These are phyloP conservation scores for Phytophthora nicotianae DNA, from an alignment of 352 stramenopile species.

Conservation along the genomic window DNA sequence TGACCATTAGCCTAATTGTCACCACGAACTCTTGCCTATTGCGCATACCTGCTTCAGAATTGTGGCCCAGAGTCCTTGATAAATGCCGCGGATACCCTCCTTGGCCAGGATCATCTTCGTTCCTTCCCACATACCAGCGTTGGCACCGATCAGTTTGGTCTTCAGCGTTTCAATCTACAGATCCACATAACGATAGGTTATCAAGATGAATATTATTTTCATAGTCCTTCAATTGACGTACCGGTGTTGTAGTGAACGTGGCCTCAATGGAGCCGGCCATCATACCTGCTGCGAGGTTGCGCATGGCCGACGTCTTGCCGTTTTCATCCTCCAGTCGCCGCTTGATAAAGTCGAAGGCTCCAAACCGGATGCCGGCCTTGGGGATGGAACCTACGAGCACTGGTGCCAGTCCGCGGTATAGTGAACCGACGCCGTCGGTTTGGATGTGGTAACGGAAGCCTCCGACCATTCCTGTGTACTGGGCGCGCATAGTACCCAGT, in stretches of 20 bases:
- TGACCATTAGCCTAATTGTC: background rate
- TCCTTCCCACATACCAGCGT: constrained; percentile 90
- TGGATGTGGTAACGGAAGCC: constrained; percentile 79
- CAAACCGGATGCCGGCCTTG: constrained; percentile 97
- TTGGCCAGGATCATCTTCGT: constrained; percentile 93
- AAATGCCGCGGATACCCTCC: constrained; percentile 92
- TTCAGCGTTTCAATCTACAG: constrained; percentile 95
- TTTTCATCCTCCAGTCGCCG: constrained; percentile 83
- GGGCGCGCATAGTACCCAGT: constrained; percentile 78
- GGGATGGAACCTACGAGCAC: constrained; percentile 95
- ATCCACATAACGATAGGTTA: constrained; percentile 3
- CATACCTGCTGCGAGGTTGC: constrained; percentile 94
- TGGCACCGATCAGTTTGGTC: constrained; percentile 97
- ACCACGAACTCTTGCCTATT: background rate
- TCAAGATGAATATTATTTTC: background rate
- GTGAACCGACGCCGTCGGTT: constrained; percentile 67
- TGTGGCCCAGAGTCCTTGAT: constrained; percentile 93
- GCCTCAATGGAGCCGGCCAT: constrained; percentile 91
- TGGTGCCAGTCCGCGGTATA: constrained; percentile 94
- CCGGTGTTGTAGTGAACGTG: constrained; percentile 93
- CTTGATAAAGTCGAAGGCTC: constrained; percentile 93
- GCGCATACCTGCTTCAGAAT: constrained; percentile 92
- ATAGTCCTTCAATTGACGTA: constrained; percentile 26
- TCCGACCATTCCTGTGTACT: constrained; percentile 77
- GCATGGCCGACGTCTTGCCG: constrained; percentile 88